Evolutionary conservation across 257 asterid species (phyloP).

Genomic region (Nicotiana sylvestris): DNA sequence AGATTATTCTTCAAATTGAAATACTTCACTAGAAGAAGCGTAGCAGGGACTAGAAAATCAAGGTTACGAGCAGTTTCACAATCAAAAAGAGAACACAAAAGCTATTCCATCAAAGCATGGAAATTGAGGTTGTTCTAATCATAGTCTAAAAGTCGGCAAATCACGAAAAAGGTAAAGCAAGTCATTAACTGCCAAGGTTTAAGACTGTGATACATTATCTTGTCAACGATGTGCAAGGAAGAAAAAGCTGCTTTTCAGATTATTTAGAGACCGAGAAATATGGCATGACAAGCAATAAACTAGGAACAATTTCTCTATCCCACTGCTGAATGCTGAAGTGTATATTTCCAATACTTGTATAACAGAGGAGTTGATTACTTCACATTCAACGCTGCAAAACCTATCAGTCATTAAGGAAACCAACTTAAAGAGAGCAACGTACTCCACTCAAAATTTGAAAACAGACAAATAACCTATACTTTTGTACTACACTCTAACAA

Average conservation of each 20-base stretch:
- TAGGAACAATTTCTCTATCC: neutral
- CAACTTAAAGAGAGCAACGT: neutral
- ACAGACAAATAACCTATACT: neutral
- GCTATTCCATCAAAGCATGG: neutral
- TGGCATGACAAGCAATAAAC: neutral
- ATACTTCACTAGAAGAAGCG: neutral
- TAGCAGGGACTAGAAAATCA: neutral
- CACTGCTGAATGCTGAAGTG: neutral
- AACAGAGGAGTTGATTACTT: neutral
- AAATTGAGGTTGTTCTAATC: neutral
- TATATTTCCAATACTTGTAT: neutral
- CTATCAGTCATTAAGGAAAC: neutral
- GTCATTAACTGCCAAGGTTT: neutral
- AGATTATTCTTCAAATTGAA: neutral
- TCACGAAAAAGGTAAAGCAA: neutral
- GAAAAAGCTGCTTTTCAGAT: neutral
- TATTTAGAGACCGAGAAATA: neutral
- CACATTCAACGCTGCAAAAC: neutral
- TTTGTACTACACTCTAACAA: neutral
- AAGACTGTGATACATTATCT: neutral
- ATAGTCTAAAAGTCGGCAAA: neutral
- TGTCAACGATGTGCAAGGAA: neutral
- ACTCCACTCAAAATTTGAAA: neutral
- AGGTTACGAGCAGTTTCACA: neutral
- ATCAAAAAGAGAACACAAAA: neutral